These are phyloP conservation scores for Trypanosoma cruzi DNA, from an alignment of 208 protist genomes.

Conservation along the genomic window DNA sequence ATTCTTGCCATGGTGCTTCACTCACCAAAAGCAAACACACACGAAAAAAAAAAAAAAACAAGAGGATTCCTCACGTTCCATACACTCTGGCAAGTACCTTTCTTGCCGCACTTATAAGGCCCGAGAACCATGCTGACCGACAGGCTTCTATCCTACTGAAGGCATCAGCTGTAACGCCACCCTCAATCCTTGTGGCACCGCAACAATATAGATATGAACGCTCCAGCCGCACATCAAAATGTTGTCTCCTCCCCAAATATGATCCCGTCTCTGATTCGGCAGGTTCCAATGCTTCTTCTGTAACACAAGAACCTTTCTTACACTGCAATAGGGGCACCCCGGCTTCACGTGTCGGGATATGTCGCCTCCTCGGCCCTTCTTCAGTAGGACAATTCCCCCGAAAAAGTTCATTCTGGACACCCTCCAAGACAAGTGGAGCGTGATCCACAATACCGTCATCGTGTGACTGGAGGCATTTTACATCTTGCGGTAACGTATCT, in stretches of 20 bases:
- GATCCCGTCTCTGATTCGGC: not conserved
- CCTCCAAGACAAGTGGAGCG: not conserved
- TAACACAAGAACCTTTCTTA: not conserved
- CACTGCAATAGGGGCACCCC: not conserved
- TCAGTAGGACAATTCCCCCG: not conserved
- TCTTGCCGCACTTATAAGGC: not conserved
- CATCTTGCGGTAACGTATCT: not conserved
- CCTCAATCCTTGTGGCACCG: conserved; percentile 16
- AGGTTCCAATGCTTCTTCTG: not conserved
- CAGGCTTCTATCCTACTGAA: conserved; percentile 12
- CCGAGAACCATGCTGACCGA: not conserved
- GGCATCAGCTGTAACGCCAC: conserved; percentile 12
- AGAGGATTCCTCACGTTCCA: not conserved
- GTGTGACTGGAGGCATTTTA: not conserved
- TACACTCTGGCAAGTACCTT: not conserved
- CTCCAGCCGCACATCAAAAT: conserved; percentile 14
- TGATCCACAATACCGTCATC: not conserved
- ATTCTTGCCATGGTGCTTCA: not conserved
- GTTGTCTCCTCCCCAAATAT: not conserved
- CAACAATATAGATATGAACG: conserved; percentile 13
- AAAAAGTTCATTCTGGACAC: no score
- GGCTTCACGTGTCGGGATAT: not conserved
- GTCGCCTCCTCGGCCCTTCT: not conserved
- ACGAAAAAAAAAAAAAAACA: no score
- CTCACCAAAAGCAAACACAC: not conserved